A percentile compares a stretch with the other conserved stretches of the same genome.
These are phyloP conservation scores for Crotalaria pallida DNA, from an alignment of 306 rosid species.

Conservation along the genomic window DNA sequence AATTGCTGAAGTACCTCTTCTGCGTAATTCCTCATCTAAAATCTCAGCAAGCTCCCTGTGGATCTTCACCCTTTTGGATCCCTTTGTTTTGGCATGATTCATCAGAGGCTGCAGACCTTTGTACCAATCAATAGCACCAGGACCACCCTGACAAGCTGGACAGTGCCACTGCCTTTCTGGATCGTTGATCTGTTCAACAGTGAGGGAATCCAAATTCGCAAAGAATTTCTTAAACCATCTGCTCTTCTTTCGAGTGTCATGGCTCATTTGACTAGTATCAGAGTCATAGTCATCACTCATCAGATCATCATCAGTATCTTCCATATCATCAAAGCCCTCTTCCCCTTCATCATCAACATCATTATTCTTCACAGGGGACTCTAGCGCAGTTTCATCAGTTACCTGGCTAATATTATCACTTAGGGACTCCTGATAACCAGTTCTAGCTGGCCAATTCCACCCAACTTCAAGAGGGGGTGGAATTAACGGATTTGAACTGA, in stretches of 20 bases:
- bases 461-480: constrained; percentile 67
- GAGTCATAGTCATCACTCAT: constrained; percentile 66
- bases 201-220: constrained; percentile 45
- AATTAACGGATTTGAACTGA: constrained; percentile 32
- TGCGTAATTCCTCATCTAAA: constrained; percentile 71
- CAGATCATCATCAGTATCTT: constrained; percentile 63
- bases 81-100: constrained; percentile 84
- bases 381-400: constrained; percentile 18
- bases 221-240: constrained; percentile 60
- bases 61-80: constrained; percentile 59
- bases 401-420: not conserved
- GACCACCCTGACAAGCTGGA: constrained; percentile 82
- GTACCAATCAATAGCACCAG: constrained; percentile 90
- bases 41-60: constrained; percentile 68
- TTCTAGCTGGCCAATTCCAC: constrained; percentile 73
- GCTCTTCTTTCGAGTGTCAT: constrained; percentile 51
- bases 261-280: constrained; percentile 62
- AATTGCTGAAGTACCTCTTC: constrained; percentile 58
- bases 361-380: constrained; percentile 23
- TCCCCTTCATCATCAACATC: constrained; percentile 13
- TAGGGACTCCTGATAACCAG: constrained; percentile 30
- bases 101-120: constrained; percentile 76
- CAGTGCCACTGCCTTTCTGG: constrained; percentile 91
- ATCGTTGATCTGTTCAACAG: constrained; percentile 46
- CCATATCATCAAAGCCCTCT: constrained; percentile 37